Evolutionary conservation across 768 basidiomycete genomes (phyloP), one percentile per base, ranked within the genome.

Genomic region (Mycena maculata): DNA sequence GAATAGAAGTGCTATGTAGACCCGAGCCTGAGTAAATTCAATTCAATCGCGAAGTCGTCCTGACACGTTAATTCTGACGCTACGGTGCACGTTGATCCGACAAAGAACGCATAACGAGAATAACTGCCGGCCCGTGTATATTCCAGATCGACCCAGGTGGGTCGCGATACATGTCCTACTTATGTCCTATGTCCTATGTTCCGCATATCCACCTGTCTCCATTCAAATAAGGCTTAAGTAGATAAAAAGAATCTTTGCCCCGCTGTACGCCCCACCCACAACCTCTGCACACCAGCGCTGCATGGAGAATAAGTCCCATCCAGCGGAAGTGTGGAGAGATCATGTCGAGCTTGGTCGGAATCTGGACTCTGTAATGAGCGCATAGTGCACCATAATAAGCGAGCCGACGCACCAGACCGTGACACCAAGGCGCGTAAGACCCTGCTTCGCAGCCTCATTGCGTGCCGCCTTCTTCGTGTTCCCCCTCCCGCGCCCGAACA

Each of bases 361-460:
- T 65, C 59, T 66, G 31, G 30, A 12, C 44, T 15, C 7, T 31
- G 16, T 1, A 27, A 54, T 47, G 31, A 13, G 56, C n/a, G n/a
- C n/a, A n/a, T 38, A 9, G 22, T 18, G 20, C 41, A 56, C 5
- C 18, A 60, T 28, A 38, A 22, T 44, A 59, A 52, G n/a, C 5
- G 25, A 42, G 15, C 27, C 36, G 11, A 83, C 84, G 78, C 74
- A 84, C 84, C 78, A 86, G 52, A 88, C 87, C 44, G 79, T 67
- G 50, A 92, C 82, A 2, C 88, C 90, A 76, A 94, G 70, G 62
- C 78, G 84, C 73, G 81, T 76, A 67, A 94, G 81, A 3, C 91
- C 92, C 70, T 88, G 81, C 76, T 92, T 93, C 31, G 93, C 93
- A 6, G 93, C 93, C 74, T 92, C 92, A 73, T 93, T 93, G 74